Evolutionary conservation across 2,329 filamentous ascomycete genomes (phyloP), one percentile per base, ranked within the genome.

Genomic region (Diaporthe humulicola): DNA sequence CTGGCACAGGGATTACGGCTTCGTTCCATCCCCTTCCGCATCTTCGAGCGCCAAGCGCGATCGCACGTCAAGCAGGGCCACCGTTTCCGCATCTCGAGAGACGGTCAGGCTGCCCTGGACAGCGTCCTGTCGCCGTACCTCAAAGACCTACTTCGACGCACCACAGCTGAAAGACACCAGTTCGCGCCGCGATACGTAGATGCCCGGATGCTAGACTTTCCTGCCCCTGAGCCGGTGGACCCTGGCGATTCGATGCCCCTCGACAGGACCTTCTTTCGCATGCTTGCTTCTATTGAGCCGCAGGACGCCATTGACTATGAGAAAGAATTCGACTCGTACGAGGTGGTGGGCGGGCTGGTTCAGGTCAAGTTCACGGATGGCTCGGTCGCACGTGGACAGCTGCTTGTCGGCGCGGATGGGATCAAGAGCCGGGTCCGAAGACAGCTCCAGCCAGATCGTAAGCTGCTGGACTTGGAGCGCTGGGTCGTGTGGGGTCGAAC

Each of bases 401-500:
- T 81, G 2, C 77, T 82, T 50, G 78, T 82, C 33, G 81, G 81
- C n/a, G 81, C 81, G 19, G 81, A 82, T 66, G 81, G 81, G 25
- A 72, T 82, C 67, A 78, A 71, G 67, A 82, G 80, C 74, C 78
- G 78, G 25, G 80, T 82, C 72, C 81, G 81, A 25, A 79, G 75
- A 71, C 80, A 81, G 58, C 76, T 83, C 10, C 81, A 81, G 70
- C 80, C 81, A 48, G 57, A 78, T 48, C 80, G 80, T 52, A 80
- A 76, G 61, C 76, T 81, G 38, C 78, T 82, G 14, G 78, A 81
- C 57, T 66, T 82, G 52, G 80, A 82, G 38, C 80, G 81, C 72
- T 81, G 80, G 80, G 74, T 81, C 33, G 74, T 81, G 73, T 83
- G 81, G 81, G 80, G 79, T 45, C 79, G 80, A 17, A 81, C 81